Base-by-base conservation (phyloP, 192 early-diverging fungal genomes). In the Coemansia reversa region DNA sequence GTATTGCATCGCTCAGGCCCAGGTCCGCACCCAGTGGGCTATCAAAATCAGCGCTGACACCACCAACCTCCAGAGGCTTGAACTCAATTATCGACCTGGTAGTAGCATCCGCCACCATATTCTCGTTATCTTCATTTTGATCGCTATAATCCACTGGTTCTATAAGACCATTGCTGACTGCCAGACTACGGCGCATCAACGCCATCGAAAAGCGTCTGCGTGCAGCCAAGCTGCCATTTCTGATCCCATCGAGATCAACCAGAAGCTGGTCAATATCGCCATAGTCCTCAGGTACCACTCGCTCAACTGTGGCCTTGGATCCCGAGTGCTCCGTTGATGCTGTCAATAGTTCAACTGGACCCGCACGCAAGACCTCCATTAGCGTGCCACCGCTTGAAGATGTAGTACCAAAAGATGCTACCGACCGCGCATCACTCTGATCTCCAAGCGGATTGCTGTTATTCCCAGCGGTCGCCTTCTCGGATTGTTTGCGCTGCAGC, bases 321-420 rank as follows among this genome's bases (percentile, higher is more conserved):
- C 76, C 76, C 29, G 76, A 79, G 54, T 69, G 60, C 45, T 79
- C 76, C 1, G 76, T 64, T 14, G 76, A 79, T 19, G 76, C 76
- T 14, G 76, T 73, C 51, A 66, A 30, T 45, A 79, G 67, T 51
- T 74, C 70, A 4, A 79, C 76, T 2, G 67, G 70, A 14, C 71
- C 76, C 2, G 50, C n/a, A 14, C 76, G 70, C 61, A 79, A 65
- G 7, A 58, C 22, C 0, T 70, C 66, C 76, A 79, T 69, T 25
- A 79, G 49, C 27, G 76, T 70, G 14, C 68, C 76, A 12, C 63
- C 64, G 53, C 76, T 74, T 14, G 76, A 79, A 11, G 70, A 69
- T 23, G 48, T 67, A 8, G 70, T 73, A 12, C 42, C 64, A 45
- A 62, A 66, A 48, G 71, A 73, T 7, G 39, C 33, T 7, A 67